Evolutionary conservation across 2,329 filamentous ascomycete species (phyloP).

Genomic region (Ophiostoma tasmaniense): DNA sequence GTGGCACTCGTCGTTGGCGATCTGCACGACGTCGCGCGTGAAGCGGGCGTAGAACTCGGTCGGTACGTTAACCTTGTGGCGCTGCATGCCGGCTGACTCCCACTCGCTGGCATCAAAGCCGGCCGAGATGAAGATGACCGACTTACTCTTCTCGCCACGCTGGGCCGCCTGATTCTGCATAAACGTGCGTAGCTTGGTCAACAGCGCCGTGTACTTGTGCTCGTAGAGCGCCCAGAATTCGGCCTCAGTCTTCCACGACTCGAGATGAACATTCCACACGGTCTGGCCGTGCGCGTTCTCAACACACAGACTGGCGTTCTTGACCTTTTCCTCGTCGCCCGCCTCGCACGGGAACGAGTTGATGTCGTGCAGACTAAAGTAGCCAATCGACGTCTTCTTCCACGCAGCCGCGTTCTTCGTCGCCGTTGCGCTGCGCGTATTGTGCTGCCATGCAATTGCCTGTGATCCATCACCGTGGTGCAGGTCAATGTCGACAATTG

Average conservation of each 20-base stretch:
- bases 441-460: constrained; percentile 85
- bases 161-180: constrained; percentile 64
- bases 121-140: constrained; percentile 88
- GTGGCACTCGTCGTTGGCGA: constrained; percentile 72
- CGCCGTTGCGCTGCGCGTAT: constrained; percentile 30
- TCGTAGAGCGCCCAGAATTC: constrained; percentile 91
- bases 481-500: constrained; percentile 85
- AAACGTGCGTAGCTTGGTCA: constrained; percentile 74
- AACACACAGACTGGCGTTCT: constrained; percentile 87
- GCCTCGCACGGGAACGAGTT: constrained; percentile 95
- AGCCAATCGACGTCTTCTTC: constrained; percentile 84
- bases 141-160: constrained; percentile 38
- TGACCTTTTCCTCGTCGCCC: constrained; percentile 88
- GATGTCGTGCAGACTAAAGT: constrained; percentile 96
- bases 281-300: constrained; percentile 90
- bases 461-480: constrained; percentile 96
- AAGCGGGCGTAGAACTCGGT: constrained; percentile 94
- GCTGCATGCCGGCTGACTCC: constrained; percentile 87
- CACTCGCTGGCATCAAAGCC: constrained; percentile 96
- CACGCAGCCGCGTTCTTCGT: constrained; percentile 43
- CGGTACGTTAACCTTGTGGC: constrained; percentile 90
- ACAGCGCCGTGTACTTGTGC: constrained; percentile 62
- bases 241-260: constrained; percentile 70
- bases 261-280: constrained; percentile 92
- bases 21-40: constrained; percentile 70